Evolutionary conservation across 345 rosid species (phyloP).

Genomic region (Euclidium syriacum): DNA sequence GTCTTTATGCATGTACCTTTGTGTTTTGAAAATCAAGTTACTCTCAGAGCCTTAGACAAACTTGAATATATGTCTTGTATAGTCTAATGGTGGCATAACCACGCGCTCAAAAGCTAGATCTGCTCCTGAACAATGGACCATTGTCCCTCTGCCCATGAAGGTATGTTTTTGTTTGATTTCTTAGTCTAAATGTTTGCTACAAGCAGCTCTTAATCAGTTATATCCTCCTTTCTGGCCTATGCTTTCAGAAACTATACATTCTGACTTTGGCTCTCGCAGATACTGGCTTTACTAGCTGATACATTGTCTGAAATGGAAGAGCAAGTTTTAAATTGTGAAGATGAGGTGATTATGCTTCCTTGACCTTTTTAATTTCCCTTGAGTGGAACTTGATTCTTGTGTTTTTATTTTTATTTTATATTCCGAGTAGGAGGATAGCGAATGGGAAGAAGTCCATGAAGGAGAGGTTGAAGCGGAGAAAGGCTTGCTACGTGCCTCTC

Average conservation of each 20-base stretch:
- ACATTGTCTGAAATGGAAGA: constrained; percentile 77
- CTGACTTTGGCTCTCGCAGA: constrained; percentile 37
- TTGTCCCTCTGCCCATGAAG: constrained; percentile 71
- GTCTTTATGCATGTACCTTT: constrained; percentile 33
- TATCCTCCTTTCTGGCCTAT: constrained; percentile 4
- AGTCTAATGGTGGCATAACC: constrained; percentile 73
- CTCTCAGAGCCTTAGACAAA: constrained; percentile 13
- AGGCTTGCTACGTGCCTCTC: constrained; percentile 39
- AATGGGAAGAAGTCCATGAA: constrained; percentile 81
- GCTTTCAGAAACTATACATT: constrained; percentile 10
- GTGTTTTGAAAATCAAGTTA: not conserved
- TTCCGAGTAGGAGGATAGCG: constrained; percentile 49
- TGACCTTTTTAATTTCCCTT: not conserved
- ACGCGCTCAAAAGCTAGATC: constrained; percentile 88
- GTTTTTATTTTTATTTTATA: not conserved
- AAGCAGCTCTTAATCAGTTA: not conserved
- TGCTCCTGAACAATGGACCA: constrained; percentile 85
- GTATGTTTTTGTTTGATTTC: constrained; percentile 34
- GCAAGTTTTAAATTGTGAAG: constrained; percentile 52
- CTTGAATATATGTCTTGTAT: not conserved
- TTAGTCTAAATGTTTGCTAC: not conserved
- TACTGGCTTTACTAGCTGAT: constrained; percentile 73
- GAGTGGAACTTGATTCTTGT: not conserved
- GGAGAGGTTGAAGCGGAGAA: constrained; percentile 45
- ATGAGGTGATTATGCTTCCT: constrained; percentile 48